Evolutionary conservation across 768 basidiomycete genomes (phyloP), one percentile per base, ranked within the genome.

Genomic region (Tremella mesenterica): DNA sequence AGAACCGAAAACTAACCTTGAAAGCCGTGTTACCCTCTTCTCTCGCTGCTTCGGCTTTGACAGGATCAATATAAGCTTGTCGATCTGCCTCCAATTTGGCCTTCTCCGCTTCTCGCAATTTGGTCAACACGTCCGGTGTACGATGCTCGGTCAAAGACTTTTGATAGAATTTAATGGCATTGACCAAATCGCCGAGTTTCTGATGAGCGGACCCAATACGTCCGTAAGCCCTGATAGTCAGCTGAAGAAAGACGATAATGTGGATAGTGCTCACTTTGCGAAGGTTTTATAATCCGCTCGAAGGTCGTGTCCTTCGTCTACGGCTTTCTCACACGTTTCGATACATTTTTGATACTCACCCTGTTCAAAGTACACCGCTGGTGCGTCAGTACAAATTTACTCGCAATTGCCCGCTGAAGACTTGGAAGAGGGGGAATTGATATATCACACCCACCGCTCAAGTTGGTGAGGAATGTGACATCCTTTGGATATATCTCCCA

Each of bases 111-210:
- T 76, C 86, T 45, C 88, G 87, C 26, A 99, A 81, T 76, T 93
- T 99, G 73, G 82, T 82, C 54, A 97, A 81, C 61, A 91, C 79
- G 63, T 90, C 85, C 25, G 95, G 86, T 12, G 93, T 96, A 54
- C 95, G 89, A 74, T 97, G 93, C 74, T 99, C 95, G 1, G 89
- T 83, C 44, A 99, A 80, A 4, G 88, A 90, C 74, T 97, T 97
- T 64, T 90, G 79, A 77, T 81, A 95, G 78, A 81, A 91, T 74
- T 88, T 91, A 79, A 93, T 82, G 14, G 92, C 92, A 38, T 80
- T 80, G 7, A 65, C 64, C 26, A 83, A 73, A 72, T 99, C 89
- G 39, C 77, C 81, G 70, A 88, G 87, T 75, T 85, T 85, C 52
- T 81, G 75, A 76, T 89, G 90, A 0, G 93, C 81, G 6, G 83